phyloP scores from a whole-genome alignment of 2,329 filamentous ascomycete genomes.

The Aspergillus unguis region DNA sequence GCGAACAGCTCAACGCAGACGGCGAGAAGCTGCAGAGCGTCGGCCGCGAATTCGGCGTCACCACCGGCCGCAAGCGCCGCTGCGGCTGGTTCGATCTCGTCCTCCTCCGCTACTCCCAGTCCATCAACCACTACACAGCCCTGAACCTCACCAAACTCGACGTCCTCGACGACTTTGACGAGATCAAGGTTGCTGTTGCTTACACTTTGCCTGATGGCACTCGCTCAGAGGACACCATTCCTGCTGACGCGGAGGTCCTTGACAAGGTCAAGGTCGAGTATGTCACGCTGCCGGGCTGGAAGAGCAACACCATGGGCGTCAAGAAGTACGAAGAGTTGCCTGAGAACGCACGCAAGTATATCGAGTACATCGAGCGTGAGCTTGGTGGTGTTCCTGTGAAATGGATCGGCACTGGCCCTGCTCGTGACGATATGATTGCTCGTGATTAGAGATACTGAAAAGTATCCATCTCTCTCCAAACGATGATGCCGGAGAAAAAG shows the following conservation, averaged over 20 bases:
- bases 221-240: conserved; percentile 53
- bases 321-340: conserved; percentile 58
- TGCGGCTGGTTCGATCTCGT: conserved; percentile 66
- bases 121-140: conserved; percentile 52
- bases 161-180: conserved; percentile 61
- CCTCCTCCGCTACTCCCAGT: conserved; percentile 60
- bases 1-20: conserved; percentile 56
- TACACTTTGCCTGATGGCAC: conserved; percentile 53
- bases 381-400: conserved; percentile 56
- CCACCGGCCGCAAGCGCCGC: conserved; percentile 59
- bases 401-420: conserved; percentile 63
- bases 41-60: conserved; percentile 56
- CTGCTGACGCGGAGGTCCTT: conserved; percentile 53
- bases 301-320: conserved; percentile 56
- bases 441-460: conserved; percentile 26
- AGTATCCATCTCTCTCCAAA: no score
- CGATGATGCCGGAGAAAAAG: not conserved
- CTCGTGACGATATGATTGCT: conserved; percentile 60
- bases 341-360: conserved; percentile 55
- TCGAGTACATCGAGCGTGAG: conserved; percentile 59
- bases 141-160: conserved; percentile 65
- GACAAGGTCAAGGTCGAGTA: conserved; percentile 56
- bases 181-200: conserved; percentile 59
- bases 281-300: conserved; percentile 60
- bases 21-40: conserved; percentile 57